Evolutionary conservation across 78 protist genomes (phyloP), one percentile per base, ranked within the genome.

Genomic region (Cavenderia fasciculata): DNA sequence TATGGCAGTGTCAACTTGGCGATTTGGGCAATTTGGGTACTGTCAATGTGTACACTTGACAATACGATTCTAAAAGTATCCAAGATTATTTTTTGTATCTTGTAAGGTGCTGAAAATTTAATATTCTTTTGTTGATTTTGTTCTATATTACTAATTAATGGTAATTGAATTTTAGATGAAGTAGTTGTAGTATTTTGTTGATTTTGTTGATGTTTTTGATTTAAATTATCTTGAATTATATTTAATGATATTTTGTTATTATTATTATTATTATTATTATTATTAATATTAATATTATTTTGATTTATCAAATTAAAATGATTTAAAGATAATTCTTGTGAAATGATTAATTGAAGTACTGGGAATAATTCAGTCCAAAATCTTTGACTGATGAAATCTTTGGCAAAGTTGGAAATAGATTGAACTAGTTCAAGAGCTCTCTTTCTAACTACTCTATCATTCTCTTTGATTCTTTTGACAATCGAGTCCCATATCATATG

Each of bases 331-430:
- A n/a, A n/a, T 57, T 82, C 90, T 18, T 69, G 21, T 18, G 29
- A 18, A 11, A 82, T n/a, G 6, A 82, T 52, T 6, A n/a, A 36
- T 31, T 40, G 25, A 5, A 82, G 31, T 1, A 82, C 49, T 36
- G 90, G 90, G 69, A 74, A 82, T 41, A 82, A 44, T 31, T 82
- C 70, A 21, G 40, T 63, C 90, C 90, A 82, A 31, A 69, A 82
- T 69, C 90, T 65, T 36, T 65, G 78, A 3, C 72, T 27, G 21
- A 82, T 65, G 31, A 82, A 82, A 8, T 82, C 90, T 1, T 49
- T 33, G 16, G 90, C 23, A 12, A 82, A 31, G 4, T 57, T 65
- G 18, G 90, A 36, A 41, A 82, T 82, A 33, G 76, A 57, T 41
- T 68, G 76, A 44, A 82, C 49, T 27, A 82, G 57, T 25, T 82